Evolutionary conservation across 2,329 filamentous ascomycete species (phyloP).

Genomic region (Aquanectria penicillioides): DNA sequence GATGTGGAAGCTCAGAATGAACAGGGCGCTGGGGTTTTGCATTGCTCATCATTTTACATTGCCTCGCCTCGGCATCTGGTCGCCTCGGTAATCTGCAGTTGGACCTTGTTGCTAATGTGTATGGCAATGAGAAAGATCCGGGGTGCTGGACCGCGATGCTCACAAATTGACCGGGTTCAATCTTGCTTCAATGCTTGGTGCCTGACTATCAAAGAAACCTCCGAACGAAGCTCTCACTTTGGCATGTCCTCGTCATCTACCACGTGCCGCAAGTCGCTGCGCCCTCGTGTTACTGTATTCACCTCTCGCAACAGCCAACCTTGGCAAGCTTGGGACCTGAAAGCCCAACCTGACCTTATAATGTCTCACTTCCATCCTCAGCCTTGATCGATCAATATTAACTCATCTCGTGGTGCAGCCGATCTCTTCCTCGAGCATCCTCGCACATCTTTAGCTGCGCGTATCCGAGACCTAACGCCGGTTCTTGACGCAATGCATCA

Average conservation of each 20-base stretch:
- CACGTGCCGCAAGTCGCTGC: constrained; percentile 2
- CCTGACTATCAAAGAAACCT: constrained; percentile 24
- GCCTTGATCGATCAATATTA: constrained; percentile 24
- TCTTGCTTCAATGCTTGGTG: constrained; percentile 13
- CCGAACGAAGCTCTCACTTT: constrained; percentile 8
- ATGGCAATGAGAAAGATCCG: constrained; percentile 15
- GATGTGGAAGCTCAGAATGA: neutral
- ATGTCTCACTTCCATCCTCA: constrained; percentile 27
- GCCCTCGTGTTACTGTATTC: constrained; percentile 22
- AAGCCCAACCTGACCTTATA: constrained; percentile 35
- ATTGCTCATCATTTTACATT: neutral
- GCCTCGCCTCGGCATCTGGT: constrained; percentile 5
- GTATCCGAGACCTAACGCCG: constrained; percentile 39
- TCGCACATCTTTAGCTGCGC: constrained; percentile 31
- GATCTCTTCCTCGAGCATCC: constrained; percentile 32
- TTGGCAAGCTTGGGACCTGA: constrained; percentile 23
- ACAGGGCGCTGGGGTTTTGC: constrained; percentile 11
- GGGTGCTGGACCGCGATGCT: neutral
- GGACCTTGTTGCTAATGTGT: constrained; percentile 19
- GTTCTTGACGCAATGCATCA: constrained; percentile 37
- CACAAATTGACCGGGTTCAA: neutral
- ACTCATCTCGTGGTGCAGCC: constrained; percentile 31
- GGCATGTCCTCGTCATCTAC: constrained; percentile 1
- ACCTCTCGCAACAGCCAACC: constrained; percentile 16
- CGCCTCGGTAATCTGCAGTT: constrained; percentile 20